Evolutionary conservation across 2,329 filamentous ascomycete genomes (phyloP).

Genomic region (Neonectria coccinea): DNA sequence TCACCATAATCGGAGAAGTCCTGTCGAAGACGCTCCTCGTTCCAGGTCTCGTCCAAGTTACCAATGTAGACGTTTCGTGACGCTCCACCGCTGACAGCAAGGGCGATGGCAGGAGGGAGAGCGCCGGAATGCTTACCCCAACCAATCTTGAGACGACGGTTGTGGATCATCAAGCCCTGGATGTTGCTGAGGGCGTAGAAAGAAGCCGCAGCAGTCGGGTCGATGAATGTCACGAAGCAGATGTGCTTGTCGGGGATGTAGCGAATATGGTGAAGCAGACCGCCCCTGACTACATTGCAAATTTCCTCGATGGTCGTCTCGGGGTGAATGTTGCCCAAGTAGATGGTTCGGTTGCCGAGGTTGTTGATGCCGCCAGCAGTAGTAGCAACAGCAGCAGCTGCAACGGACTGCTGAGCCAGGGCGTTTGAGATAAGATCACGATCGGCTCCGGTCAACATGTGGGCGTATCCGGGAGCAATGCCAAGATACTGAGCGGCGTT

Average conservation of each 20-base stretch:
- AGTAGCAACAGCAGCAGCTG: conserved; percentile 94
- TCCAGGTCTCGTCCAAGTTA: conserved; percentile 97
- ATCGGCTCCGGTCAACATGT: conserved; percentile 95
- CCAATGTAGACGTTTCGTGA: conserved; percentile 99
- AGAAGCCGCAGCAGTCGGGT: conserved; percentile 95
- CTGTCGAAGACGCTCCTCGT: conserved; percentile 92
- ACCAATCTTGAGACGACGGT: conserved; percentile 95
- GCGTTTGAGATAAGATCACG: conserved; percentile 97
- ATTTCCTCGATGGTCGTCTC: conserved; percentile 99
- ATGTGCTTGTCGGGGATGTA: conserved; percentile 99
- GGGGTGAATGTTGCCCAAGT: conserved; percentile 97
- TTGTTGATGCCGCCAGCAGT: conserved; percentile 98
- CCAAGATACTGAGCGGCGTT: conserved; percentile 98
- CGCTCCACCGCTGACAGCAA: conserved; percentile 95
- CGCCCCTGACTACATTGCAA: conserved; percentile 97
- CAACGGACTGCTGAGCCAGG: conserved; percentile 95
- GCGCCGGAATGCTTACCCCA: conserved; percentile 99
- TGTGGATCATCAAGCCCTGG: conserved; percentile 99
- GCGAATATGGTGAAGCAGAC: conserved; percentile 95
- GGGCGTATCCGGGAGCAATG: conserved; percentile 95
- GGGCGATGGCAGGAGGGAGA: conserved; percentile 92
- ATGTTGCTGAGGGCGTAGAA: conserved; percentile 98
- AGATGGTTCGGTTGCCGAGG: conserved; percentile 96
- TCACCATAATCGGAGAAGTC: conserved; percentile 98
- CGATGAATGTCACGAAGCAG: conserved; percentile 99